phyloP scores from a whole-genome alignment of 192 early-diverging fungal genomes.

The Coemansia sp. region DNA sequence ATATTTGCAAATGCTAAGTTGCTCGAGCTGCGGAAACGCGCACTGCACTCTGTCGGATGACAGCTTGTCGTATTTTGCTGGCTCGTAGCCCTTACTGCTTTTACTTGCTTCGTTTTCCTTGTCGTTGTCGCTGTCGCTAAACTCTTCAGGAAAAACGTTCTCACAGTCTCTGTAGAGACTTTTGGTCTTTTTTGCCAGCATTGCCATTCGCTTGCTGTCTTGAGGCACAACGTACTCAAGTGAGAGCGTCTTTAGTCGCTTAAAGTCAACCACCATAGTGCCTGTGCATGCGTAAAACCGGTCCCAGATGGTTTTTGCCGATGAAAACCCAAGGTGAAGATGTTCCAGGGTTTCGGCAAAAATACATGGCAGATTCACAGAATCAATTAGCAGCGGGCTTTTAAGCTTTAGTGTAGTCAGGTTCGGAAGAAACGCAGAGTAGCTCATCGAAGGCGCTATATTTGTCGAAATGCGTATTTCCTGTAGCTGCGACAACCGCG shows the following conservation, averaged over 20 bases:
- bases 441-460: conserved; percentile 30
- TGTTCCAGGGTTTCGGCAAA: conserved; percentile 36
- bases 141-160: conserved; percentile 5
- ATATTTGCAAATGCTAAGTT: conserved; percentile 29
- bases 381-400: conserved; percentile 22
- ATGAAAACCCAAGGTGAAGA: conserved; percentile 35
- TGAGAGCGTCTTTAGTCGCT: conserved; percentile 20
- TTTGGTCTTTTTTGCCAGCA: not conserved
- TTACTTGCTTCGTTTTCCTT: conserved; percentile 8
- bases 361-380: conserved; percentile 29
- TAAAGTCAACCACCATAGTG: conserved; percentile 16
- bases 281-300: conserved; percentile 28
- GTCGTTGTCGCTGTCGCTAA: conserved; percentile 8
- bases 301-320: conserved; percentile 35
- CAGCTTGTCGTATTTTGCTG: not conserved
- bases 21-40: conserved; percentile 25
- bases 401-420: conserved; percentile 31
- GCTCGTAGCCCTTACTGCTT: not conserved
- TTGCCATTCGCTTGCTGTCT: conserved; percentile 1
- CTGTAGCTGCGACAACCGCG: conserved; percentile 22
- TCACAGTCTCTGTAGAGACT: conserved; percentile 26
- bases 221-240: conserved; percentile 29
- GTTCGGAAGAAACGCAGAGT: conserved; percentile 29
- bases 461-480: conserved; percentile 19
- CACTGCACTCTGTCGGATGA: not conserved